Conservation (phyloP, 768 basidiomycete species). For the Brasilioporus rufonigricans region DNA sequence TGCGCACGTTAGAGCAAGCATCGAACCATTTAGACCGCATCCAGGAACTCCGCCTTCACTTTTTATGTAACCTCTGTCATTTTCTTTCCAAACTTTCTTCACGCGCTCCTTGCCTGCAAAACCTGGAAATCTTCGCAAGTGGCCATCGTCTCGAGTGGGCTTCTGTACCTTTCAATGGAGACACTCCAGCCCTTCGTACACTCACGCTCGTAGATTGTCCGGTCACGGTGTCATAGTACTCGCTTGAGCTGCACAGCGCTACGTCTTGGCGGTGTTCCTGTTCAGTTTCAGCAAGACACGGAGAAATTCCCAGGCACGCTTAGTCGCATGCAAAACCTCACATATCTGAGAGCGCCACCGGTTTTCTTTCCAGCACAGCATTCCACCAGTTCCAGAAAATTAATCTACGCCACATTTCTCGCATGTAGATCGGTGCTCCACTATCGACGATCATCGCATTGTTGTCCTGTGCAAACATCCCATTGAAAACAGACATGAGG, state of each 20-base stretch:
- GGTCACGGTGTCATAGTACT: too few relatives aligned
- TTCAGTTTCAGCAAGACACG: background rate
- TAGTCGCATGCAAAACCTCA: slow-evolving; percentile 24
- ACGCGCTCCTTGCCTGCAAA: background rate
- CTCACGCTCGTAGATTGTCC: background rate
- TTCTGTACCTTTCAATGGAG: background rate
- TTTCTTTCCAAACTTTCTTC: background rate
- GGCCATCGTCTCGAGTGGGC: too few relatives aligned
- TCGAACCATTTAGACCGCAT: background rate
- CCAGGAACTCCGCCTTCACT: background rate
- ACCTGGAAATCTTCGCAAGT: background rate
- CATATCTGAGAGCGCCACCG: slow-evolving; percentile 26
- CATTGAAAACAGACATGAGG: background rate
- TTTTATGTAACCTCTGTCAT: background rate
- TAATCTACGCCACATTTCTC: slow-evolving; percentile 2
- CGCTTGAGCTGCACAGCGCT: too few relatives aligned
- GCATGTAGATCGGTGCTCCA: slow-evolving; percentile 3
- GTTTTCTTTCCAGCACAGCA: slow-evolving; percentile 27
- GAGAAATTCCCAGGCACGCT: too few relatives aligned
- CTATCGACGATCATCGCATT: slow-evolving; percentile 2
- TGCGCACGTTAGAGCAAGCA: background rate
- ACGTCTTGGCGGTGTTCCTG: too few relatives aligned
- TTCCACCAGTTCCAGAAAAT: background rate
- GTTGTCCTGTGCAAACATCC: slow-evolving; percentile 3
- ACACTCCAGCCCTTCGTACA: background rate